Evolutionary conservation across 768 basidiomycete species (phyloP).

Genomic region (Gautieria morchelliformis): DNA sequence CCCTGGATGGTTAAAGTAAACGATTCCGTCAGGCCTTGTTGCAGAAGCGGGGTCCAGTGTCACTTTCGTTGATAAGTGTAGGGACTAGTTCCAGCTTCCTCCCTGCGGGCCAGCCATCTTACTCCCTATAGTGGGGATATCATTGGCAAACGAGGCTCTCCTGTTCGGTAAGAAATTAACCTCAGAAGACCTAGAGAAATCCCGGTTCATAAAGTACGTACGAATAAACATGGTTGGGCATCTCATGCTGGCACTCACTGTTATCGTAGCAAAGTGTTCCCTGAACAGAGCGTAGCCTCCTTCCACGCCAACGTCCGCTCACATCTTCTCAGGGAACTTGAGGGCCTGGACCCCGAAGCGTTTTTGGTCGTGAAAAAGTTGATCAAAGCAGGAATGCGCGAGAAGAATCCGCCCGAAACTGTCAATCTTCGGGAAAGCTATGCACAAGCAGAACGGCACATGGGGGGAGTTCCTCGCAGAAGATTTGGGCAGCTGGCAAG

Average conservation of each 20-base stretch:
- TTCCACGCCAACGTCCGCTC: conserved; percentile 47
- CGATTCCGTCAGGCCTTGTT: conserved; percentile 38
- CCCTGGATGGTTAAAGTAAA: conserved; percentile 1
- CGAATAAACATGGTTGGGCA: not conserved
- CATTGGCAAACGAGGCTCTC: conserved; percentile 62
- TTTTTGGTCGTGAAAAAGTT: conserved; percentile 44
- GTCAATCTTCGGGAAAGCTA: conserved; percentile 63
- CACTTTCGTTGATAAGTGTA: conserved; percentile 57
- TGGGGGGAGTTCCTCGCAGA: conserved; percentile 44
- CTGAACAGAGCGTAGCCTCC: conserved; percentile 35
- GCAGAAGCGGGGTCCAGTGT: conserved; percentile 64
- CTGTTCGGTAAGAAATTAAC: conserved; percentile 60
- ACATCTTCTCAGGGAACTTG: conserved; percentile 43
- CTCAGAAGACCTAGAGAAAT: conserved; percentile 45
- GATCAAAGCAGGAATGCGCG: conserved; percentile 44
- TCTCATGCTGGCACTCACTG: not conserved
- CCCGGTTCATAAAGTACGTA: conserved; percentile 57
- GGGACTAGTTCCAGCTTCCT: conserved; percentile 12
- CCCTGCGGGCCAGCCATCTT: not conserved
- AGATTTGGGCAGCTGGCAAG: conserved; percentile 48
- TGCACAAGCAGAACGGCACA: conserved; percentile 57
- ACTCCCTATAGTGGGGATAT: conserved; percentile 46
- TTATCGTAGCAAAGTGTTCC: conserved; percentile 45
- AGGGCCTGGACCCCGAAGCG: conserved; percentile 47
- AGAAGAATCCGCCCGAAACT: conserved; percentile 55